Evolutionary conservation across 805 yeast species (phyloP), one percentile per base, ranked within the genome.

Genomic region (Kurtzmaniella fragi): DNA sequence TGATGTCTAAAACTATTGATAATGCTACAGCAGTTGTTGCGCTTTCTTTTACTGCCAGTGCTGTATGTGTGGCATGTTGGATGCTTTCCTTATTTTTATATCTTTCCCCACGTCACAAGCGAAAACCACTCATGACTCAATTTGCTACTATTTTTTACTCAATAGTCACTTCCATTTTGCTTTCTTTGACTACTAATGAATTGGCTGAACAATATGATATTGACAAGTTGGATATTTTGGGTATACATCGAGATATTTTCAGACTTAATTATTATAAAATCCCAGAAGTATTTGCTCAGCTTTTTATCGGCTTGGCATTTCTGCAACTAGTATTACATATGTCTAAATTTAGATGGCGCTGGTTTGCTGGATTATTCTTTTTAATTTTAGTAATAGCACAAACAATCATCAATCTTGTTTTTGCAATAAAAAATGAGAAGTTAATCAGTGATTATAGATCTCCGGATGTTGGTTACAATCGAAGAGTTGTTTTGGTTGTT

Each of bases 51-150:
- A 72, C 73, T n/a, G 52, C 73, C 3, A 68, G 77, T 39, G 77
- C 80, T 0, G 64, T 76, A 14, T 77, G 78, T 43, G 76, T 78
- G 5, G 71, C 82, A 12, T 67, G 81, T 20, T 86, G 95, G 95
- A 77, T 84, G 78, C 63, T 86, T 17, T 60, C 82, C 37, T 43
- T 83, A 13, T 58, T 84, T 27, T 63, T 83, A 32, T 52, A 75
- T 15, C 54, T 85, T 26, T 71, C 78, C 15, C 76, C 73, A 3
- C 50, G 52, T 15, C 63, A 62, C 30, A 76, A 76, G 46, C 62
- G 75, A 17, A 75, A 82, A 40, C 88, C 90, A 3, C 53, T 65
- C 31, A 56, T 79, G 32, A 71, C 85, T 28, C 75, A 74, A 30
- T 25, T 80, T 8, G 77, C 84, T 4, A 77, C 83, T n/a, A 47